A percentile compares a stretch with the other conserved stretches of the same genome.
These are phyloP conservation scores for Termitomyces sp. DNA, from an alignment of 768 basidiomycete genomes.

Conservation along the genomic window DNA sequence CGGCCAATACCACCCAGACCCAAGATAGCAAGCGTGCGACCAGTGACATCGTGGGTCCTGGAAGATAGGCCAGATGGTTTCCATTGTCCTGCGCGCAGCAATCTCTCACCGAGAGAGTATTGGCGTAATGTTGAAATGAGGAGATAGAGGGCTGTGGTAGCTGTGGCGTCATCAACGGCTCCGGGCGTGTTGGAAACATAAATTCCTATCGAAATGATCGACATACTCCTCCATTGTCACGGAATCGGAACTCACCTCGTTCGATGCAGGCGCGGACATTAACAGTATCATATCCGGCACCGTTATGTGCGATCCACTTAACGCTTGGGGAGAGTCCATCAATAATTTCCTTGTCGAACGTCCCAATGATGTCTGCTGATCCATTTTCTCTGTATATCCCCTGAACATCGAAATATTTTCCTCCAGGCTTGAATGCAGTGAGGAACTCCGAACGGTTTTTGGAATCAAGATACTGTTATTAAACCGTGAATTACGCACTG, in stretches of 20 bases:
- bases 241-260: slow-evolving; percentile 42
- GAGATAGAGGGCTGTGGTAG: slow-evolving; percentile 83
- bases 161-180: slow-evolving; percentile 88
- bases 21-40: slow-evolving; percentile 67
- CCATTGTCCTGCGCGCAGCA: slow-evolving; percentile 56
- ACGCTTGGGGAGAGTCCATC: slow-evolving; percentile 60
- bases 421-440: slow-evolving; percentile 54
- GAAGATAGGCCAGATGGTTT: slow-evolving; percentile 48
- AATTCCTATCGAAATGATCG: slow-evolving; percentile 49
- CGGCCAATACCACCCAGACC: slow-evolving; percentile 78
- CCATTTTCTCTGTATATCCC: slow-evolving; percentile 80
- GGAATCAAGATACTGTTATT: slow-evolving; percentile 46
- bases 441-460: slow-evolving; percentile 67
- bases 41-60: slow-evolving; percentile 59
- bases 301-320: slow-evolving; percentile 90
- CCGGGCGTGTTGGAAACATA: slow-evolving; percentile 85
- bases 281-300: slow-evolving; percentile 90
- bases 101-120: slow-evolving; percentile 62
- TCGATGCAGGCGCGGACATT: slow-evolving; percentile 72
- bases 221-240: neutral
- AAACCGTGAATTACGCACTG: neutral
- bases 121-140: slow-evolving; percentile 75
- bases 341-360: slow-evolving; percentile 80
- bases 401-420: slow-evolving; percentile 69
- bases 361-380: slow-evolving; percentile 62